Conservation (phyloP, 2,329 filamentous ascomycete genomes). For the Pseudogymnoascus sp. region DNA sequence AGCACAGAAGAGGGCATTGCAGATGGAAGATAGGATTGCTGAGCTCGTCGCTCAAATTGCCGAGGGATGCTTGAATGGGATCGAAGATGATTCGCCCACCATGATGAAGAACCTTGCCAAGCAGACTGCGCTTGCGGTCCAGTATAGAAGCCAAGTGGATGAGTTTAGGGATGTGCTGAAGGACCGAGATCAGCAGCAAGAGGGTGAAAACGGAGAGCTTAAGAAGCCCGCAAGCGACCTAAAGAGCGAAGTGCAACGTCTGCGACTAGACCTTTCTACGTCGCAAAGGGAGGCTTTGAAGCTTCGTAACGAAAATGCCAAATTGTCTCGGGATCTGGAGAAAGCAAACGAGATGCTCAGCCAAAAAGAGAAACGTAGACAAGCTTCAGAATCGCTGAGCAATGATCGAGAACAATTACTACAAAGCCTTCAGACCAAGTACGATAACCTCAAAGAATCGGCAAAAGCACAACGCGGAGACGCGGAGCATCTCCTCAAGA, state of each 20-base stretch:
- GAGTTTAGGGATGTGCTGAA: conserved; percentile 47
- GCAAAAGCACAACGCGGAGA: conserved; percentile 47
- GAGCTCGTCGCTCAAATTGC: conserved; percentile 52
- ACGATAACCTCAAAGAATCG: conserved; percentile 45
- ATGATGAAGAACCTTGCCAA: conserved; percentile 46
- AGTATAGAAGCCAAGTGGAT: conserved; percentile 52
- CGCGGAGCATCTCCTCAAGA: conserved; percentile 45
- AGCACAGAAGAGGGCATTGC: conserved; percentile 55
- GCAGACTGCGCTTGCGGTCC: conserved; percentile 48
- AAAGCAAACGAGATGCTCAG: conserved; percentile 27
- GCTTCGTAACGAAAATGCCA: conserved; percentile 26
- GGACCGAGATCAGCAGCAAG: conserved; percentile 30
- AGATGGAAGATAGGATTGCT: conserved; percentile 55
- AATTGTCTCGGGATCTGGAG: conserved; percentile 23
- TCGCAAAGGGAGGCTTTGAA: conserved; percentile 31
- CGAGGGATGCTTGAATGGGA: conserved; percentile 30
- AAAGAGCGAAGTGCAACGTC: conserved; percentile 43
- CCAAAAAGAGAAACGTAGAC: conserved; percentile 32
- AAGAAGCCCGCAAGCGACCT: conserved; percentile 42
- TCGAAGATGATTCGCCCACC: conserved; percentile 38
- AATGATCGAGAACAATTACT: conserved; percentile 41
- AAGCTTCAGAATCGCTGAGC: conserved; percentile 36
- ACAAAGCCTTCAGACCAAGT: conserved; percentile 42
- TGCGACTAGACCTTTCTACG: conserved; percentile 42
- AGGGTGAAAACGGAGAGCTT: conserved; percentile 22